Conservation (phyloP, 495 filamentous ascomycete genomes). For the Aspergillus sclerotiicarbonarius region DNA sequence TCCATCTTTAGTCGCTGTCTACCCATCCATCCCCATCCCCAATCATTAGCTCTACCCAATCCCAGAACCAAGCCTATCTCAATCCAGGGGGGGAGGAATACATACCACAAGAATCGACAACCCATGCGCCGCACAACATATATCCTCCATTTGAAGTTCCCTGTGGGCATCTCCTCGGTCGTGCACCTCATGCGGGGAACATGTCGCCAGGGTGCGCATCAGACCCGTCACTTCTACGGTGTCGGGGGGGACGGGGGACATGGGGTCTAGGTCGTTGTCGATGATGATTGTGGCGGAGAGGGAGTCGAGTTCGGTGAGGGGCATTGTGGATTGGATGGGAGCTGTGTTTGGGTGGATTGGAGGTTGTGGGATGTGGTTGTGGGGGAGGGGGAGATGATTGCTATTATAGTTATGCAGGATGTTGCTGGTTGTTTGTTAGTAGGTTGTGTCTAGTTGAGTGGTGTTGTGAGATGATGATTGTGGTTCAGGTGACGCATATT, state of each 20-base stretch:
- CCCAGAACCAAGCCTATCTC: too few relatives aligned
- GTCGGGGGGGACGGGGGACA: conserved; percentile 49
- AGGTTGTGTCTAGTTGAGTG: neutral
- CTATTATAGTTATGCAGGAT: neutral
- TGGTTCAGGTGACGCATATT: neutral
- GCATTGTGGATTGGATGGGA: conserved; percentile 1
- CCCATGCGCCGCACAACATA: conserved; percentile 62
- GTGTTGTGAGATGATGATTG: neutral
- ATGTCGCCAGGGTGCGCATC: conserved; percentile 38
- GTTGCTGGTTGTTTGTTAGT: neutral
- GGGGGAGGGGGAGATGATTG: neutral
- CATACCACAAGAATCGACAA: conserved; percentile 55
- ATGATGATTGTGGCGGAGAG: conserved; percentile 50
- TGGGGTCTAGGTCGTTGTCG: conserved; percentile 59
- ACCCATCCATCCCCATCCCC: neutral
- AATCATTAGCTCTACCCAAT: too few relatives aligned
- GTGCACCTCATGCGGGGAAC: conserved; percentile 26
- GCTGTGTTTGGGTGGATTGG: neutral
- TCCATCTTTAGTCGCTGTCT: conserved; percentile 55
- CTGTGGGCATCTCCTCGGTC: conserved; percentile 43
- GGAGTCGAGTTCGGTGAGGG: conserved; percentile 46
- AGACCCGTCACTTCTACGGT: conserved; percentile 46
- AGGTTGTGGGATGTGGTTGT: neutral
- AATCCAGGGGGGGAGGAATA: too few relatives aligned
- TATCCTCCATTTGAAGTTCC: conserved; percentile 53